Conservation (phyloP, 2,329 filamentous ascomycete species). For the Sporothrix brasiliensis region DNA sequence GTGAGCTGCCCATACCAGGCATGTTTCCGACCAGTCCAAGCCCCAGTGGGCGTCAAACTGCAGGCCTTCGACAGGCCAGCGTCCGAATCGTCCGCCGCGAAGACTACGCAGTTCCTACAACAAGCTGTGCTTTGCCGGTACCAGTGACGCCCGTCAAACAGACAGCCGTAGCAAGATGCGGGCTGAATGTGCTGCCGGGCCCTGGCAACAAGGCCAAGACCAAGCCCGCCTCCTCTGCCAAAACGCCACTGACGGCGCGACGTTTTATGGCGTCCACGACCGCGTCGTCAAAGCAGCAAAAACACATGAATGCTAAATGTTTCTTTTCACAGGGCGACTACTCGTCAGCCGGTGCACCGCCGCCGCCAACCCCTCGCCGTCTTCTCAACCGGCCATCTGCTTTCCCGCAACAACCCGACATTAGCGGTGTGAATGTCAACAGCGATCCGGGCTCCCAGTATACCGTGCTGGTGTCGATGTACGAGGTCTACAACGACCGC, state of each 20-base stretch:
- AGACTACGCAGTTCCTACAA: conserved; percentile 34
- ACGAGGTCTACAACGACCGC: conserved; percentile 97
- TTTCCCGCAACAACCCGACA: conserved; percentile 73
- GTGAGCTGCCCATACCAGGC: conserved; percentile 36
- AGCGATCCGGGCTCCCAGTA: conserved; percentile 75
- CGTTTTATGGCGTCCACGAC: conserved; percentile 52
- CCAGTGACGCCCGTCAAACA: background rate
- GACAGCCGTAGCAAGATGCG: conserved; percentile 20
- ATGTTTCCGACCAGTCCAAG: conserved; percentile 36
- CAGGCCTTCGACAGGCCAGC: conserved; percentile 47
- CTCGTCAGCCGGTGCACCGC: conserved; percentile 39
- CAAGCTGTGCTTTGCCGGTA: background rate
- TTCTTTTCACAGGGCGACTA: conserved; percentile 51
- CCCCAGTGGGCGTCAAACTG: conserved; percentile 29
- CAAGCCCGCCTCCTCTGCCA: background rate
- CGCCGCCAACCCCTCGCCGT: conserved; percentile 61
- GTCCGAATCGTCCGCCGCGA: conserved; percentile 50
- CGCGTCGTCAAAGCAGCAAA: conserved; percentile 50
- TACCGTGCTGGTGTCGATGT: conserved; percentile 91
- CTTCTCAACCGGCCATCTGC: conserved; percentile 69
- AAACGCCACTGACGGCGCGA: conserved; percentile 40
- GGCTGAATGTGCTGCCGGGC: background rate
- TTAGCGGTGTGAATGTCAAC: conserved; percentile 69
- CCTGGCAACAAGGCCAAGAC: background rate
- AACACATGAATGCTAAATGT: conserved; percentile 50